Base-by-base conservation (phyloP, 176 grass and related monocot species). In the Pontederia crassipes region DNA sequence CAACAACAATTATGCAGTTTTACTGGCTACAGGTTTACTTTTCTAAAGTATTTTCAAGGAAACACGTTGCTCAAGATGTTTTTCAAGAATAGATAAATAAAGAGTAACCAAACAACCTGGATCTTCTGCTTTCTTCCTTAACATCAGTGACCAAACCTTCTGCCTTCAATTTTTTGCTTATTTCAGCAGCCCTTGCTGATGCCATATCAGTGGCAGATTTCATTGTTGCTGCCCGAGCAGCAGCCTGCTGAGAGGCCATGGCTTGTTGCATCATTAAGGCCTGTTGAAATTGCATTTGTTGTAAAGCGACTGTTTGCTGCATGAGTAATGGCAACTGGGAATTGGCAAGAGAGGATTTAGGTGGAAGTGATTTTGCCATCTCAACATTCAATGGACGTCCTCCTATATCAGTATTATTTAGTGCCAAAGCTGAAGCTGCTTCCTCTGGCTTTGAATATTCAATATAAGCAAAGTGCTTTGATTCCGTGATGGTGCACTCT, bases 271-370 rank as follows among this genome's bases (percentile, higher is more conserved):
- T 81, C 49, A 80, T n/a, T 45, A 97, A 67, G 12, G 87, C 87
- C 77, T 97, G 93, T 81, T 88, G 93, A 80, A 97, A 97, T 67
- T 92, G 93, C 81, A 97, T 72, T 77, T 97, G 87, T 57, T 97
- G 93, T 57, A 91, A 45, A 56, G 83, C 87, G 79, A 97, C 87
- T 20, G 93, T 84, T 85, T 97, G 87, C 76, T 97, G 87, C 93
- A 97, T 92, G 81, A 92, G 86, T 66, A 86, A 65, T 46, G 90
- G 87, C 68, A 97, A 67, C 45, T 75, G 74, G 4, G 80, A 74
- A 69, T 81, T 97, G 11, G 66, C 79, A 55, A 71, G 58, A 72
- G 14, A 70, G 85, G 79, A 59, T 59, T 85, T 85, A 8, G 76
- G 72, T 45, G 93, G 93, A 20, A 92, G 76, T 26, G 87, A 88